Conservation (phyloP, 371 early-diverging fungal genomes). For the Mortierella sp. region DNA sequence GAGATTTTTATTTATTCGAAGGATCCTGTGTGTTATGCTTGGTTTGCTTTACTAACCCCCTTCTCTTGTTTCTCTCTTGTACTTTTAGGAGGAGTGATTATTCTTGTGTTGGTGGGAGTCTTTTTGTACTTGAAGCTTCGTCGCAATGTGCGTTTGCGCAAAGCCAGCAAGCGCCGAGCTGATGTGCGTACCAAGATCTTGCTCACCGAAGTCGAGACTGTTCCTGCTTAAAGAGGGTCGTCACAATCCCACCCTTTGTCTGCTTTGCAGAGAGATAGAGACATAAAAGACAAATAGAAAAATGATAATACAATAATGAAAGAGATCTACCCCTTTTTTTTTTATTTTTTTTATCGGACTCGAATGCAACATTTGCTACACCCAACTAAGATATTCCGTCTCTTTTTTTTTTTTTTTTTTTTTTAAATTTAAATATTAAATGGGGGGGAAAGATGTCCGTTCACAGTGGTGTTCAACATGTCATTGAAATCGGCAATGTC, state of each 20-base stretch:
- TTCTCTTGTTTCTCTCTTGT: neutral
- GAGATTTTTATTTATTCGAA: neutral
- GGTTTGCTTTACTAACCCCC: neutral
- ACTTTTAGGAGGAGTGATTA: constrained; percentile 48
- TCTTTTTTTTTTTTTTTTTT: neutral
- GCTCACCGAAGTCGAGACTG: constrained; percentile 49
- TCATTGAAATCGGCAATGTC: constrained; percentile 34
- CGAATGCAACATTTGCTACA: too few species aligned
- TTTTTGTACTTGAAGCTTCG: constrained; percentile 53
- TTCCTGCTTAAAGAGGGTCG: too few species aligned
- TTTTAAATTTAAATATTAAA: neutral
- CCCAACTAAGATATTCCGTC: too few species aligned
- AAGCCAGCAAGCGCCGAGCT: constrained; percentile 42
- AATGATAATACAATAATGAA: too few species aligned
- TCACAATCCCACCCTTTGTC: too few species aligned
- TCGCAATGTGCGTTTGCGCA: constrained; percentile 52
- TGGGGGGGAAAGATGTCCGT: constrained; percentile 26
- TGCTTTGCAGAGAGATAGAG: too few species aligned
- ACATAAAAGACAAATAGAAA: too few species aligned
- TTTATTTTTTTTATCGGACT: neutral
- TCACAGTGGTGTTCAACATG: constrained; percentile 49
- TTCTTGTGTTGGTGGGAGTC: constrained; percentile 31
- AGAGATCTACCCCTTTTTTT: neutral
- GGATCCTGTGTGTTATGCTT: neutral
- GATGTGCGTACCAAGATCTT: constrained; percentile 47